phyloP scores from a whole-genome alignment of 1,139 yeast species.

The Geotrichum histeridarum region DNA sequence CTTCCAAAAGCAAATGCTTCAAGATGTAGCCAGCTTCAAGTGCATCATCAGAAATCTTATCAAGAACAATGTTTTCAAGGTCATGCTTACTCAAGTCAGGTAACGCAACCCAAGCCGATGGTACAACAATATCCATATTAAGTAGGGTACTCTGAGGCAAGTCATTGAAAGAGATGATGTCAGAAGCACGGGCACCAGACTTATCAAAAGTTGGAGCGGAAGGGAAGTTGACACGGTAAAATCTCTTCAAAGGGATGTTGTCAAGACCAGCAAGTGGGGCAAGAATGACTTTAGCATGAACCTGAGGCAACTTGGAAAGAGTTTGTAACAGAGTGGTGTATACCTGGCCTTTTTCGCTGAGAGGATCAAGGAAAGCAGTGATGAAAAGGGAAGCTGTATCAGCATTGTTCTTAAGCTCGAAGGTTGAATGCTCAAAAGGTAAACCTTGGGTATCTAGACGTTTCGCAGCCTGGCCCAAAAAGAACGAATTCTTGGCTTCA shows the following conservation, averaged over 20 bases:
- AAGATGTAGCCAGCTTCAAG: slow-evolving; percentile 46
- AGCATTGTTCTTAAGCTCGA: slow-evolving; percentile 25
- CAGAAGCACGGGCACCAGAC: slow-evolving; percentile 19
- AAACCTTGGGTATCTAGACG: slow-evolving; percentile 24
- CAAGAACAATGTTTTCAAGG: slow-evolving; percentile 15
- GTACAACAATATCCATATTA: slow-evolving; percentile 57
- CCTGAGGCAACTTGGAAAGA: slow-evolving; percentile 39
- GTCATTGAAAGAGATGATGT: slow-evolving; percentile 29
- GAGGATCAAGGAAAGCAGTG: slow-evolving; percentile 63
- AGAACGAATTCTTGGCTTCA: slow-evolving; percentile 21
- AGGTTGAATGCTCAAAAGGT: slow-evolving; percentile 23
- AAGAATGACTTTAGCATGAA: slow-evolving; percentile 49
- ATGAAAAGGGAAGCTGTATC: slow-evolving; percentile 41
- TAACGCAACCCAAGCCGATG: slow-evolving; percentile 59
- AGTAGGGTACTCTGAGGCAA: slow-evolving; percentile 51
- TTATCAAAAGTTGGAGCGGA: slow-evolving; percentile 42
- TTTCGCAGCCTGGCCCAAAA: slow-evolving; percentile 8
- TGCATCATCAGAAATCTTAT: slow-evolving; percentile 33
- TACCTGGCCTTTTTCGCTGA: slow-evolving; percentile 62
- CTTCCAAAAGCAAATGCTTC: slow-evolving; percentile 58
- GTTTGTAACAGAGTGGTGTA: slow-evolving; percentile 49
- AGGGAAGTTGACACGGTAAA: slow-evolving; percentile 50
- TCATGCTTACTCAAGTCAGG: slow-evolving; percentile 15
- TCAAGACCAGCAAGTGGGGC: slow-evolving; percentile 50
- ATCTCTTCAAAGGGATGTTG: slow-evolving; percentile 51